phyloP scores from a whole-genome alignment of 1,284 basidiomycete species.

The Puccinia hordei region DNA sequence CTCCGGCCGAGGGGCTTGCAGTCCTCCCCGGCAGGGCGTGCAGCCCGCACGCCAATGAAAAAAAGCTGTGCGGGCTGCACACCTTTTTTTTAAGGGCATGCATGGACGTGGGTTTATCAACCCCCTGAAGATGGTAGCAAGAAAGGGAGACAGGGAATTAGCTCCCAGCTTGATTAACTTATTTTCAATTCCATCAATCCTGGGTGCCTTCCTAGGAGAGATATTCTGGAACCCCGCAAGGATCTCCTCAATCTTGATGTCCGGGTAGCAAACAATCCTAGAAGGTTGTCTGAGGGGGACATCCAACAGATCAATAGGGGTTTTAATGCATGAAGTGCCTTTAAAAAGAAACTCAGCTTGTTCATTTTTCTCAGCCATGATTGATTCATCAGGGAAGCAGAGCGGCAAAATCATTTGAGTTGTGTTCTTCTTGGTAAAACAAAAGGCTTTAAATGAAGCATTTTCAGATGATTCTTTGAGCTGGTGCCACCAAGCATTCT shows the following conservation, averaged over 20 bases:
- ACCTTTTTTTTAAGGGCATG: too few relatives aligned
- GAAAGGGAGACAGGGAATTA: not conserved
- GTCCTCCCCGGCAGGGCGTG: too few relatives aligned
- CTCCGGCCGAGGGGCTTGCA: too few relatives aligned
- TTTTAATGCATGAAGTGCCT: not conserved
- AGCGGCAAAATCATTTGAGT: not conserved
- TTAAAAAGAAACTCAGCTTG: conserved; percentile 13
- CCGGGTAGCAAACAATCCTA: not conserved
- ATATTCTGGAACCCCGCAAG: not conserved
- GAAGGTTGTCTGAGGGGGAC: too few relatives aligned
- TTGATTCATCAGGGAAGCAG: not conserved
- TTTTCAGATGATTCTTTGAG: not conserved
- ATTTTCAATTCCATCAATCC: too few relatives aligned
- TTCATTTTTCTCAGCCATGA: not conserved
- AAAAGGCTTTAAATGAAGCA: not conserved
- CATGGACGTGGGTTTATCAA: too few relatives aligned
- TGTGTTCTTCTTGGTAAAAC: not conserved
- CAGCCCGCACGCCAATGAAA: too few relatives aligned
- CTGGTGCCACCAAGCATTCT: too few relatives aligned
- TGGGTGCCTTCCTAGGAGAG: not conserved
- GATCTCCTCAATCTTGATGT: not conserved
- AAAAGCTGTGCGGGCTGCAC: too few relatives aligned
- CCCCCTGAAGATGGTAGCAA: not conserved
- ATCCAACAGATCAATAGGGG: not conserved
- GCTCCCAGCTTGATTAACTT: not conserved